Evolutionary conservation across 2,329 filamentous ascomycete species (phyloP).

Genomic region (Fusarium buharicum): DNA sequence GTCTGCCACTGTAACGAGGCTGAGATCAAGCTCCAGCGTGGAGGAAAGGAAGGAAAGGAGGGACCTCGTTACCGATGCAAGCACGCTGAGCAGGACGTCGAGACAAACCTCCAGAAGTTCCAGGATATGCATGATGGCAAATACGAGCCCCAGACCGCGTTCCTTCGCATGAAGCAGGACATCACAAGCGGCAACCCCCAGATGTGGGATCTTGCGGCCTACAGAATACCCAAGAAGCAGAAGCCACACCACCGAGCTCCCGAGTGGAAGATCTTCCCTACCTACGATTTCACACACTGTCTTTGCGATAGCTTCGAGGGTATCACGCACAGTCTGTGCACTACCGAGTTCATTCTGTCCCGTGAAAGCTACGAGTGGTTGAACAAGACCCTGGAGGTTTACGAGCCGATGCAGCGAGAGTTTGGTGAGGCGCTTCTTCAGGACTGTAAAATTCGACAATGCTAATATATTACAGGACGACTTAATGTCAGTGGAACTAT

Average conservation of each 20-base stretch:
- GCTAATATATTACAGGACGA: conserved; percentile 42
- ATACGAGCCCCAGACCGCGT: conserved; percentile 85
- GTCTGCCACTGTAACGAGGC: conserved; percentile 88
- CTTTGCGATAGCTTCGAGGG: conserved; percentile 91
- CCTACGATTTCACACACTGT: conserved; percentile 93
- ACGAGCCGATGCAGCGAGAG: conserved; percentile 94
- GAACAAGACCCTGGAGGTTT: conserved; percentile 82
- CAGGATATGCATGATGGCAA: conserved; percentile 90
- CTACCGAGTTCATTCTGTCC: conserved; percentile 88
- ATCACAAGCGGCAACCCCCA: conserved; percentile 86
- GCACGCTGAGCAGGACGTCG: conserved; percentile 78
- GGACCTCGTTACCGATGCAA: conserved; percentile 80
- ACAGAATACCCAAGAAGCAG: conserved; percentile 79
- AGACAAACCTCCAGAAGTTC: conserved; percentile 85
- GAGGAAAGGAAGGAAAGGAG: conserved; percentile 73
- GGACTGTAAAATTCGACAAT: too few species aligned
- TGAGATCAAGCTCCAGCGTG: conserved; percentile 87
- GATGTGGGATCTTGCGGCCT: conserved; percentile 96
- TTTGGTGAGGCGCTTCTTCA: conserved; percentile 58
- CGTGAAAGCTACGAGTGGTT: conserved; percentile 92
- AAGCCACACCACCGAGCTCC: conserved; percentile 82
- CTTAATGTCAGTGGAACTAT: conserved; percentile 83
- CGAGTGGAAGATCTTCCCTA: conserved; percentile 93
- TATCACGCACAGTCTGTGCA: conserved; percentile 93
- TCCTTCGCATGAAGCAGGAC: conserved; percentile 93